Conservation (phyloP, 208 protist genomes). For the Angomonas ambiguus region DNA sequence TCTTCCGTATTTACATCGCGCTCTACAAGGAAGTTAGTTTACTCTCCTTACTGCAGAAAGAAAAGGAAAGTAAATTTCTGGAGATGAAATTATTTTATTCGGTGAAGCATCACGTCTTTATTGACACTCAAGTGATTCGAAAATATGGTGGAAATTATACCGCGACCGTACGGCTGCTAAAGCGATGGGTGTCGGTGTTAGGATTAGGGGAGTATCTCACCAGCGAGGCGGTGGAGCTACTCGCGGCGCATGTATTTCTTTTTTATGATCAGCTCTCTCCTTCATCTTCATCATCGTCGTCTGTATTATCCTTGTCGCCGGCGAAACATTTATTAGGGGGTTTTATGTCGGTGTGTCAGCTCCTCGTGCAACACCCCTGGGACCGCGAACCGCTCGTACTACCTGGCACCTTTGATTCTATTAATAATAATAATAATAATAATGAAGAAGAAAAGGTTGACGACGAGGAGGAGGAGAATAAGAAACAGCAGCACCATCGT, state of each 20-base stretch:
- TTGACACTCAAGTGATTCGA: not conserved
- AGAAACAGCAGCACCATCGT: too few species aligned
- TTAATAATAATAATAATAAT: slow-evolving; percentile 8
- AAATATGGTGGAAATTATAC: slow-evolving; percentile 8
- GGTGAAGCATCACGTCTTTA: slow-evolving; percentile 80
- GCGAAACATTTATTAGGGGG: too few species aligned
- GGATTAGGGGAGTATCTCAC: slow-evolving; percentile 71
- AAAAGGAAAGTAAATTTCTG: slow-evolving; percentile 59
- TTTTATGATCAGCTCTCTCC: too few species aligned
- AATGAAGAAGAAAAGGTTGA: not conserved
- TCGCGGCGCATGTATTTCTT: slow-evolving; percentile 78
- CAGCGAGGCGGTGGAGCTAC: slow-evolving; percentile 80
- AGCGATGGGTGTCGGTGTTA: slow-evolving; percentile 82
- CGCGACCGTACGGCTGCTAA: slow-evolving; percentile 64
- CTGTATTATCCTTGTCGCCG: too few species aligned
- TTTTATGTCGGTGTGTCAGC: too few species aligned
- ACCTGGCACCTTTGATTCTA: not conserved
- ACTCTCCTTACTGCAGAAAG: slow-evolving; percentile 62
- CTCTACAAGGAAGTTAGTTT: slow-evolving; percentile 86
- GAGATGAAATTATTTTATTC: slow-evolving; percentile 85
- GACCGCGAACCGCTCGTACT: not conserved
- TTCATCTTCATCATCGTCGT: too few species aligned
- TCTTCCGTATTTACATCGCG: slow-evolving; percentile 85
- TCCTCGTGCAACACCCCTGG: too few species aligned
- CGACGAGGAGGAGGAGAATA: too few species aligned